Evolutionary conservation across 768 basidiomycete genomes (phyloP).

Genomic region (Collybiopsis confluens): DNA sequence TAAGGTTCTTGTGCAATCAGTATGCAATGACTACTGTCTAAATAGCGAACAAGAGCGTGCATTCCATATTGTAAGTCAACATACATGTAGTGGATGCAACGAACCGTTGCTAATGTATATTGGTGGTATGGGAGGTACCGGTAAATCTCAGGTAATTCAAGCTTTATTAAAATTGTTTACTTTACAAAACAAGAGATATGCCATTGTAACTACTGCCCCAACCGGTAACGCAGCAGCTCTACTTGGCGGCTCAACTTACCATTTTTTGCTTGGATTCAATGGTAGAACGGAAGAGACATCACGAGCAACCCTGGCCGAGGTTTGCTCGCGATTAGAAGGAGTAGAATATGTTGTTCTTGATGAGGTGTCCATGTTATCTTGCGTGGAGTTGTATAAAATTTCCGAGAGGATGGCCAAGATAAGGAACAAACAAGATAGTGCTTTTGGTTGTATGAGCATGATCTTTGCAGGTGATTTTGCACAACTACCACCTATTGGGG

Average conservation of each 20-base stretch:
- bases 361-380: slow-evolving; percentile 29
- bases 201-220: slow-evolving; percentile 15
- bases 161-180: slow-evolving; percentile 20
- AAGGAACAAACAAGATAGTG: background rate
- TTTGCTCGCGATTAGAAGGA: slow-evolving; percentile 12
- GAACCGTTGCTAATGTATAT: slow-evolving; percentile 28
- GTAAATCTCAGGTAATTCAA: slow-evolving; percentile 27
- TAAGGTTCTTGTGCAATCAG: slow-evolving; percentile 1
- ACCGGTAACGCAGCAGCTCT: slow-evolving; percentile 20
- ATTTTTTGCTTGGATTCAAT: slow-evolving; percentile 19
- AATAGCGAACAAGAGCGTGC: slow-evolving; percentile 28
- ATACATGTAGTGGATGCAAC: slow-evolving; percentile 10
- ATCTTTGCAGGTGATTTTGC: slow-evolving; percentile 34
- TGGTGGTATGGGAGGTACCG: slow-evolving; percentile 30
- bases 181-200: slow-evolving; percentile 4
- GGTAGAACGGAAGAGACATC: background rate
- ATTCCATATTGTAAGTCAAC: slow-evolving; percentile 26
- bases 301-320: background rate
- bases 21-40: slow-evolving; percentile 13
- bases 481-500: slow-evolving; percentile 24
- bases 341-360: slow-evolving; percentile 28
- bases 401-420: slow-evolving; percentile 12
- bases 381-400: slow-evolving; percentile 21
- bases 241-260: slow-evolving; percentile 21
- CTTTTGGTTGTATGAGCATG: slow-evolving; percentile 27